A percentile compares a stretch with the other conserved stretches of the same genome.
These are phyloP conservation scores for Phalaenopsis aphrodite DNA, from an alignment of 106 monocot species.

Conservation along the genomic window DNA sequence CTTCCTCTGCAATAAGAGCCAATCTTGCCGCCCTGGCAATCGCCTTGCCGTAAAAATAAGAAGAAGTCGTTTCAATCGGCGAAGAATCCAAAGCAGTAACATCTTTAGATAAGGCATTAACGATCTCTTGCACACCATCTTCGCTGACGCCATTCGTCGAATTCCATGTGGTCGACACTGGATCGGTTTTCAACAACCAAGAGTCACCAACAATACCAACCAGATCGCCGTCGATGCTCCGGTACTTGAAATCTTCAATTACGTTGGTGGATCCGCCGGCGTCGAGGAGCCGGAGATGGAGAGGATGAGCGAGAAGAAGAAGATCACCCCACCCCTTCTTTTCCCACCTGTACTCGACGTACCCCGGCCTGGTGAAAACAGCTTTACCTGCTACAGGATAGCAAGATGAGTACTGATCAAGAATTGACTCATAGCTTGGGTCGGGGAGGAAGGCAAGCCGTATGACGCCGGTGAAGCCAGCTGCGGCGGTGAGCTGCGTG, in stretches of 20 bases:
- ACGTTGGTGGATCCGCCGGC: conserved; percentile 17
- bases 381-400: conserved; percentile 79
- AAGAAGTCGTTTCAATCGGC: conserved; percentile 51
- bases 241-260: conserved; percentile 45
- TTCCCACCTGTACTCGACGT: conserved; percentile 68
- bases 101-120: conserved; percentile 51
- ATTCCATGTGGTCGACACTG: conserved; percentile 61
- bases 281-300: conserved; percentile 60
- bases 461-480: conserved; percentile 42
- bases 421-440: conserved; percentile 35
- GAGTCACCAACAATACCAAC: conserved; percentile 78
- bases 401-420: conserved; percentile 67
- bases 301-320: conserved; percentile 79
- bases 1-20: conserved; percentile 74
- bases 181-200: conserved; percentile 63
- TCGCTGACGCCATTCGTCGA: conserved; percentile 53
- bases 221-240: conserved; percentile 79
- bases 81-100: conserved; percentile 26
- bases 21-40: conserved; percentile 72
- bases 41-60: conserved; percentile 90
- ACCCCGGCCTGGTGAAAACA: conserved; percentile 37
- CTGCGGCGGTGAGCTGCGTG: conserved; percentile 22
- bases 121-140: conserved; percentile 41
- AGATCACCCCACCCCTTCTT: conserved; percentile 76
- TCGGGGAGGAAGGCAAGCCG: conserved; percentile 54